phyloP scores from a whole-genome alignment of 2,329 filamentous ascomycete species.

The Fusarium irregulare region DNA sequence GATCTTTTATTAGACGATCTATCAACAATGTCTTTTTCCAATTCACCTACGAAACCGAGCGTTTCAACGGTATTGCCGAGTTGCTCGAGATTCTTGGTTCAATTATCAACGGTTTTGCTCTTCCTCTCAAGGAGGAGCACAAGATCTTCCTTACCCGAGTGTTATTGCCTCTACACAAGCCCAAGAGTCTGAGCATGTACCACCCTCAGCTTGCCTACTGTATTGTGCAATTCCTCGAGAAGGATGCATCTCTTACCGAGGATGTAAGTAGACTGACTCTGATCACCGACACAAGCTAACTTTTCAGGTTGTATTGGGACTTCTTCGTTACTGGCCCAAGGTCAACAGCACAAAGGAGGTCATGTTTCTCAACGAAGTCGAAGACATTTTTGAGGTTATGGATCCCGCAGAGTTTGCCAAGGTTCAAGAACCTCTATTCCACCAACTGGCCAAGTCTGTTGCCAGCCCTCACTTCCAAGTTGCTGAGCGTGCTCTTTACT shows the following conservation, averaged over 20 bases:
- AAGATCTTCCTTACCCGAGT: slow-evolving; percentile 97
- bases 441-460: slow-evolving; percentile 96
- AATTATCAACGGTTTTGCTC: slow-evolving; percentile 98
- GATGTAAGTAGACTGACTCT: slow-evolving; percentile 67
- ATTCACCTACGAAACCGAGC: slow-evolving; percentile 97
- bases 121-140: slow-evolving; percentile 97
- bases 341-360: slow-evolving; percentile 99
- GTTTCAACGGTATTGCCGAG: slow-evolving; percentile 98
- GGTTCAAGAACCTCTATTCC: slow-evolving; percentile 96
- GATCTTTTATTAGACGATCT: slow-evolving; percentile 95
- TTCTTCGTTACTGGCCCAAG: slow-evolving; percentile 98
- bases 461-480: slow-evolving; percentile 99
- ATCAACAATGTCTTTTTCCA: slow-evolving; percentile 99
- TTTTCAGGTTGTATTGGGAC: slow-evolving; percentile 85
- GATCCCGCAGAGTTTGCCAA: slow-evolving; percentile 98
- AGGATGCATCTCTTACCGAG: slow-evolving; percentile 96
- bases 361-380: slow-evolving; percentile 99
- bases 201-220: slow-evolving; percentile 98
- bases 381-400: slow-evolving; percentile 99
- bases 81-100: slow-evolving; percentile 95
- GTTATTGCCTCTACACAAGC: slow-evolving; percentile 93
- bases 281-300: too few relatives aligned
- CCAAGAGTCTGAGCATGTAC: slow-evolving; percentile 99
- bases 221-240: slow-evolving; percentile 98
- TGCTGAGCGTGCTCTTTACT: slow-evolving; percentile 95